Evolutionary conservation across 2,329 filamentous ascomycete species (phyloP).

Genomic region (Sporothrix mexicana): DNA sequence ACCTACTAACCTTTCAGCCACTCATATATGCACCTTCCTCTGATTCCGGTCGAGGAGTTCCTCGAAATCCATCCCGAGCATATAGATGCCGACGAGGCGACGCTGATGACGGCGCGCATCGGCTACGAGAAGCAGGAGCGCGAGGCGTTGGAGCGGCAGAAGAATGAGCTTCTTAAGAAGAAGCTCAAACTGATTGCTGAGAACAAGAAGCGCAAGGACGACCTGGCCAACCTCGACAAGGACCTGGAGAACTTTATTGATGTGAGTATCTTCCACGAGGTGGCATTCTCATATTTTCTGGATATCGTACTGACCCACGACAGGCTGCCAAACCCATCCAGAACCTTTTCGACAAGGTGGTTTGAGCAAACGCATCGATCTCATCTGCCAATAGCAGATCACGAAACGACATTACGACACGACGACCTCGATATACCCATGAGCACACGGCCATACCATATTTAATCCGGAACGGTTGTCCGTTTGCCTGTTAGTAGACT

Average conservation of each 20-base stretch:
- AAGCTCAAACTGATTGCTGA: slow-evolving; percentile 68
- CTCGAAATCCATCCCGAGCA: slow-evolving; percentile 77
- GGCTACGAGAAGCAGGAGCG: slow-evolving; percentile 87
- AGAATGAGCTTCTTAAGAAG: slow-evolving; percentile 73
- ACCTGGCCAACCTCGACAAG: slow-evolving; percentile 86
- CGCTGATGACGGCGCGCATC: slow-evolving; percentile 87
- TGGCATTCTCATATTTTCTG: not conserved
- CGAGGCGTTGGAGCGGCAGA: slow-evolving; percentile 81
- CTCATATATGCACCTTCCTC: slow-evolving; percentile 82
- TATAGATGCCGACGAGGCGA: slow-evolving; percentile 72
- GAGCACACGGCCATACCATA: too few relatives aligned
- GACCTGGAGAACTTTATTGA: slow-evolving; percentile 95
- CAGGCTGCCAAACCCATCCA: slow-evolving; percentile 88
- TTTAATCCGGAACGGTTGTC: too few relatives aligned
- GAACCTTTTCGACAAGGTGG: slow-evolving; percentile 79
- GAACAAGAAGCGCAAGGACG: slow-evolving; percentile 93
- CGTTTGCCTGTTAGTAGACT: too few relatives aligned
- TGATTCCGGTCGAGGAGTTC: slow-evolving; percentile 85
- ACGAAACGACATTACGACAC: not conserved
- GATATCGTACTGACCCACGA: slow-evolving; percentile 17
- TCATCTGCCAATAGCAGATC: not conserved
- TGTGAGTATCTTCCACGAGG: slow-evolving; percentile 53
- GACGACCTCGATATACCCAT: not conserved
- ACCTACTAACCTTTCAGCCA: slow-evolving; percentile 61
- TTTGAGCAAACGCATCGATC: slow-evolving; percentile 44